Base-by-base conservation (phyloP, 768 basidiomycete genomes). In the Pulveroboletus sp. region DNA sequence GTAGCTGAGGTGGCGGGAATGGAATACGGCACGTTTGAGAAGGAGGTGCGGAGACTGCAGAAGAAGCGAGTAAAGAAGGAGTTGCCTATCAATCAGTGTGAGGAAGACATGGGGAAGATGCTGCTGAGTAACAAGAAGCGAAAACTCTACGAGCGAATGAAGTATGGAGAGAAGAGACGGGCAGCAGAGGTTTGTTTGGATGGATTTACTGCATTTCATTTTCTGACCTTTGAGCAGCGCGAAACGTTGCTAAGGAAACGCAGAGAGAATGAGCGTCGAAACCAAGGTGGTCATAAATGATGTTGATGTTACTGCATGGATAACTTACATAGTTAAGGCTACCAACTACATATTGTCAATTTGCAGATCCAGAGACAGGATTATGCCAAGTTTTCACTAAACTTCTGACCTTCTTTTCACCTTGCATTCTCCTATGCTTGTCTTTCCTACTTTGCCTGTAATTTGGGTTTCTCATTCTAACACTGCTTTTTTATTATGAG, bases 81-180 rank as follows among this genome's bases (percentile, higher is more conserved):
- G 55, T 68, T 69, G 57, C 56, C 60, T 55, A 72, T 72, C 55
- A 68, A 71, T 55, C 30, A 58, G 56, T 40, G 60, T 17, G 90
- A 93, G 65, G 76, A 82, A 60, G 88, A 94, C 64, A 90, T 95
- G 87, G 86, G 89, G 70, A 95, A 94, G 78, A 95, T 97, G 84
- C 78, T 97, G 82, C 85, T 96, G 84, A 95, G 90, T 74, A 93
- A 91, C 69, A 92, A 89, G 73, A 87, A 95, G 69, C 80, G 83
- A 60, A 94, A 94, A 70, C 70, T 96, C 60, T 95, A 94, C 67
- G 91, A 93, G 70, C 87, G 87, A 71, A 89, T 96, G 81, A 91
- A 93, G 72, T 81, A 89, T 65, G 83, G 84, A 57, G 80, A 94
- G 65, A 77, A 79, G 66, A 89, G 85, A 71, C 83, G 84, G 53